Conservation (phyloP, 2,329 filamentous ascomycete species). For the Penicillium thymicola region DNA sequence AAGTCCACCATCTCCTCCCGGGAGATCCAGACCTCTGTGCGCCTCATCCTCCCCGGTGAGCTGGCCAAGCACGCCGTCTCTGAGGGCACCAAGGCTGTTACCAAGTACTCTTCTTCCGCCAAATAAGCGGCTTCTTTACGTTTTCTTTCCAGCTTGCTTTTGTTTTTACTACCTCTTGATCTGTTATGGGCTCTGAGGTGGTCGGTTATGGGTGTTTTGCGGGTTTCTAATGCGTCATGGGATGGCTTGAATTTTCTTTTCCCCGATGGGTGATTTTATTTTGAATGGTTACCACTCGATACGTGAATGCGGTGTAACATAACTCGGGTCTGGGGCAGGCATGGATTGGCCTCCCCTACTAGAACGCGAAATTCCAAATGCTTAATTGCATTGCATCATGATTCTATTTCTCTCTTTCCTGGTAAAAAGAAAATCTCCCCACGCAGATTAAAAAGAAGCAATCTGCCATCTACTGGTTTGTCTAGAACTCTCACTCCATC, state of each 20-base stretch:
- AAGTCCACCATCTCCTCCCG: slow-evolving; percentile 99
- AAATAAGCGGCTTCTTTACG: slow-evolving; percentile 70
- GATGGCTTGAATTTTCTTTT: slow-evolving; percentile 45
- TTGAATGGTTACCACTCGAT: slow-evolving; percentile 41
- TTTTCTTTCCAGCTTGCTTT: slow-evolving; percentile 54
- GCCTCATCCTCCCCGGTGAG: slow-evolving; percentile 96
- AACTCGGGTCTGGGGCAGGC: slow-evolving; percentile 40
- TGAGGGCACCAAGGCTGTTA: slow-evolving; percentile 99
- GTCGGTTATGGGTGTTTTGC: slow-evolving; percentile 46
- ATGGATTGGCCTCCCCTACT: slow-evolving; percentile 30
- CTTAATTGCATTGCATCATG: slow-evolving; percentile 28
- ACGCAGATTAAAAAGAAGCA: neutral
- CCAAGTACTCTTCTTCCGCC: slow-evolving; percentile 99
- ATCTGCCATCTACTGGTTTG: neutral
- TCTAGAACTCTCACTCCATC: slow-evolving; percentile 34
- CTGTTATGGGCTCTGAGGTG: slow-evolving; percentile 43
- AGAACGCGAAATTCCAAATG: slow-evolving; percentile 39
- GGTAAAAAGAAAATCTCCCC: neutral
- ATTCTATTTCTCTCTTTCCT: slow-evolving; percentile 7
- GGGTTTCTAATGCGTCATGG: slow-evolving; percentile 49
- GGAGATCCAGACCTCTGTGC: slow-evolving; percentile 98
- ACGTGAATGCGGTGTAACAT: slow-evolving; percentile 47
- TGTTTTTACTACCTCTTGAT: slow-evolving; percentile 42
- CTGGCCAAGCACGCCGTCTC: slow-evolving; percentile 99
- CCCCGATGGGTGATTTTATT: slow-evolving; percentile 41